Base-by-base conservation (phyloP, 2,329 filamentous ascomycete genomes). In the Epichloe bromicola region DNA sequence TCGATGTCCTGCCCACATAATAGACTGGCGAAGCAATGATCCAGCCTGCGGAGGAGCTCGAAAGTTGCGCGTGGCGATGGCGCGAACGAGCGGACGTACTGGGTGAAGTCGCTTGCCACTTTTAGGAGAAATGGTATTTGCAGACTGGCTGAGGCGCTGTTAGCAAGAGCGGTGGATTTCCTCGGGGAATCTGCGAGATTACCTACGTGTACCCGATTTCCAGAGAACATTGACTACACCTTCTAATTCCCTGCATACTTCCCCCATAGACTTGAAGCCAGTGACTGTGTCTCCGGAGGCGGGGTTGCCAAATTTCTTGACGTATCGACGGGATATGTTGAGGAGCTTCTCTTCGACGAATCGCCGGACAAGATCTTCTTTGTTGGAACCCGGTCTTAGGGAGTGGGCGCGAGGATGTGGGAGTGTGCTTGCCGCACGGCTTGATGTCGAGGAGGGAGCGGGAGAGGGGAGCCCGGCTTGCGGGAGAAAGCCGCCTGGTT, bases 91-190 rank as follows among this genome's bases (percentile, higher is more conserved):
- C 80, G 72, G 3, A 95, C 74, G 63, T 86, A 89, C 17, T 80
- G 80, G 52, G 80, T 82, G 38, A 89, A 73, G 53, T 89, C 75
- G 48, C 85, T 77, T 1, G 88, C 87, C 46, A 95, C 71, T 51
- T 82, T 85, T 38, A 96, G 79, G 3, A 96, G 72, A 62, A 91
- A 91, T 2, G 89, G 87, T 12, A 91, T 80, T 67, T 96, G 88
- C 8, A 96, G 70, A 49, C 78, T 79, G 17, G 87, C 86, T 90
- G 56, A 2, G 39, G 23, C 2, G n/a, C n/a, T 19, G 23, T 56
- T 11, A 56, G 49, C 23, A 48, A 10, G 10, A 7, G 34, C n/a
- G n/a, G 34, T 10, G 36, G 19, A 17, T 4, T 14, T 8, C 10
- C 2, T 17, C 8, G 5, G 23, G 36, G n/a, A 3, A 5, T 12